Evolutionary conservation across 192 early-diverging fungal species (phyloP).

Genomic region (Entomortierella chlamydospora): DNA sequence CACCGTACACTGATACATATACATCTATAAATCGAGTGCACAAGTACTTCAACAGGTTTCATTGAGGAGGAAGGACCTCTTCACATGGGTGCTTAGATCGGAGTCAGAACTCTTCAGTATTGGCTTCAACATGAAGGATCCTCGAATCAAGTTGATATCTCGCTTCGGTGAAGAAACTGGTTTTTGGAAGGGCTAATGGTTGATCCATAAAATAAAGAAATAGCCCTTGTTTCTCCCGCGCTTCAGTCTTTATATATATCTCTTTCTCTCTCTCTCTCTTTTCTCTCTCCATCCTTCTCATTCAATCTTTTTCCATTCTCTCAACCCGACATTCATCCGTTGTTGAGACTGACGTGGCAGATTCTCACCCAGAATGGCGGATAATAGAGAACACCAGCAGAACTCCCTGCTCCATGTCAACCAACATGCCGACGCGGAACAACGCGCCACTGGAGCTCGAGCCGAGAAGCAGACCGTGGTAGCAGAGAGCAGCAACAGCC

Average conservation of each 20-base stretch:
- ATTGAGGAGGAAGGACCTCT: no score
- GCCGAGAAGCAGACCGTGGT: conserved; percentile 2
- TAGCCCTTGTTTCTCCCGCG: background rate
- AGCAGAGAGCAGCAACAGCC: conserved; percentile 4
- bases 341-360: background rate
- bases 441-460: conserved; percentile 3
- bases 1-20: no score
- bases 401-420: conserved; percentile 6
- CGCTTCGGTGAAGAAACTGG: no score
- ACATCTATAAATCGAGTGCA: no score
- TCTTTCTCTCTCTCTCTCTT: background rate
- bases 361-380: conserved; percentile 1
- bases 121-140: no score
- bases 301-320: background rate
- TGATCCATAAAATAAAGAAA: background rate
- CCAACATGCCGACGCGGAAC: background rate
- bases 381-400: conserved; percentile 7
- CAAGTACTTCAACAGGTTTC: no score
- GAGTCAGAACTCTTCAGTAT: no score
- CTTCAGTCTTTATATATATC: background rate
- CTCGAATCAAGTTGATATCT: no score
- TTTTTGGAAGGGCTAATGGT: background rate
- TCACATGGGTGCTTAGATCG: no score
- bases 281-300: background rate
- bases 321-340: background rate